Conservation (phyloP, 2,329 filamentous ascomycete genomes). For the Hortaea werneckii region DNA sequence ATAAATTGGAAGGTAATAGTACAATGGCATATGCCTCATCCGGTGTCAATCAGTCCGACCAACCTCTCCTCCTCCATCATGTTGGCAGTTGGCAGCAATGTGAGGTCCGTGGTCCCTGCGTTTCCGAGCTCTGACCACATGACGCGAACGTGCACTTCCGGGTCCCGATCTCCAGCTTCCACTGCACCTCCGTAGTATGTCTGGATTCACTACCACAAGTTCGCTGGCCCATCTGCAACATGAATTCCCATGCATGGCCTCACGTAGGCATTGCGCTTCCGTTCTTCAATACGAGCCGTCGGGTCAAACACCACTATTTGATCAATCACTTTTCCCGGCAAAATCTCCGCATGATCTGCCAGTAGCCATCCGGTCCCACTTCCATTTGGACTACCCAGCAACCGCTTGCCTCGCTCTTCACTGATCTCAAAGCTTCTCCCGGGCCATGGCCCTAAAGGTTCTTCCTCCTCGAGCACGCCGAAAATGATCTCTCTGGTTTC, state of each 20-base stretch:
- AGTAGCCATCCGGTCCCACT: neutral
- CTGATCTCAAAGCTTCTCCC: neutral
- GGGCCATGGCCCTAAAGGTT: neutral
- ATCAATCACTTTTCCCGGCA: neutral
- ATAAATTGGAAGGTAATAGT: too few species aligned
- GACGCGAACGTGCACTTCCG: too few species aligned
- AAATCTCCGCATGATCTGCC: neutral
- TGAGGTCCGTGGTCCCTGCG: too few species aligned
- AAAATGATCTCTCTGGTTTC: neutral
- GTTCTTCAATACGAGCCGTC: neutral
- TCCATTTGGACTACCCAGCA: neutral
- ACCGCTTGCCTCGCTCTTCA: neutral
- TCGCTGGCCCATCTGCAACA: neutral
- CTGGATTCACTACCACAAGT: neutral
- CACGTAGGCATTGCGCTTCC: neutral
- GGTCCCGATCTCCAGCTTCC: neutral
- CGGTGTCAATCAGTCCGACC: too few species aligned
- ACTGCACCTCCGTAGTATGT: neutral
- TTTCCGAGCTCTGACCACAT: too few species aligned
- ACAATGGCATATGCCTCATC: too few species aligned
- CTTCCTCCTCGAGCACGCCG: neutral
- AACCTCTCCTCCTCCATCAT: too few species aligned
- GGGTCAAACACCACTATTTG: neutral
- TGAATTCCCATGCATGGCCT: neutral
- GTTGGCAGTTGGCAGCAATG: too few species aligned